Conservation (phyloP, 1,139 yeast species). For the Yamadazyma jaroonii region DNA sequence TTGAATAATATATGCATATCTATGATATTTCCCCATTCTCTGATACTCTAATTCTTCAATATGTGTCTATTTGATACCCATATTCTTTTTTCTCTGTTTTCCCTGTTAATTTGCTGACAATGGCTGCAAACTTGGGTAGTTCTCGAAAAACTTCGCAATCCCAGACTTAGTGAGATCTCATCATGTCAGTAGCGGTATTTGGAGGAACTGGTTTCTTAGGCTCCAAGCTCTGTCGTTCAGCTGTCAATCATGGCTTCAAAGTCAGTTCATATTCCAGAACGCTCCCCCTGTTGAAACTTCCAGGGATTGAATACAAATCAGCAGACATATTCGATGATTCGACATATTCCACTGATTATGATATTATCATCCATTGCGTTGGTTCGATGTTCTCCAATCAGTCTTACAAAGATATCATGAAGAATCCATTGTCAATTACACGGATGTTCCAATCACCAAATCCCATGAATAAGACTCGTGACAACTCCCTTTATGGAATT, state of each 20-base stretch:
- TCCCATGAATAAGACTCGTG: conserved; percentile 50
- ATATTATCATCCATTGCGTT: conserved; percentile 78
- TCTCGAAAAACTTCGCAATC: too few species aligned
- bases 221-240: conserved; percentile 68
- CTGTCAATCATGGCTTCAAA: conserved; percentile 56
- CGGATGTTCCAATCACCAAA: conserved; percentile 32
- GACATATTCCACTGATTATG: conserved; percentile 49
- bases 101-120: too few species aligned
- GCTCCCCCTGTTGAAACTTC: conserved; percentile 40
- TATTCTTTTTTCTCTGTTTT: neutral
- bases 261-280: conserved; percentile 64
- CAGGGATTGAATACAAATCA: conserved; percentile 64
- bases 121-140: too few species aligned
- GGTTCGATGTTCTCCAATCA: conserved; percentile 72
- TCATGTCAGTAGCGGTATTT: conserved; percentile 55
- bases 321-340: conserved; percentile 69
- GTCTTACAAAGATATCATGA: conserved; percentile 57
- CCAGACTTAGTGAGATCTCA: too few species aligned
- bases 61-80: too few species aligned
- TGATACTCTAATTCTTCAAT: too few species aligned
- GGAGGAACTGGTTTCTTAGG: conserved; percentile 90
- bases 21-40: too few species aligned
- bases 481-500: conserved; percentile 55
- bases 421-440: conserved; percentile 24
- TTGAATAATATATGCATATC: conserved; percentile 2